These are phyloP conservation scores for Cordyceps farinosa DNA, from an alignment of 2,329 filamentous ascomycete genomes.

Conservation along the genomic window DNA sequence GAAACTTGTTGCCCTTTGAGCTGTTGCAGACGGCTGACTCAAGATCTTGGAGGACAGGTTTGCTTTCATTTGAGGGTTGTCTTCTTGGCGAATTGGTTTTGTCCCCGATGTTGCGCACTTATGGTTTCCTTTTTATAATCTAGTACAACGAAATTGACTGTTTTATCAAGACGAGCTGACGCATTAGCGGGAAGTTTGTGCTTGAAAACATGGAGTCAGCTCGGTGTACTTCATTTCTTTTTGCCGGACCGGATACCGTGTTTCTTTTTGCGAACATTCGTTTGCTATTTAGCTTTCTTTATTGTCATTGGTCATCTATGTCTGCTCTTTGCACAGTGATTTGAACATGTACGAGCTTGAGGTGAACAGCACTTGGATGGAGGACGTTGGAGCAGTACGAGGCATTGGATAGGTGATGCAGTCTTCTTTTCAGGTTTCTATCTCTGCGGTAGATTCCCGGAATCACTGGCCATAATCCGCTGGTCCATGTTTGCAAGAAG, in stretches of 20 bases:
- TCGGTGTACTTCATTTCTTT: constrained; percentile 15
- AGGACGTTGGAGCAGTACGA: not conserved
- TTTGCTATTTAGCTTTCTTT: constrained; percentile 15
- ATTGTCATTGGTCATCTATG: constrained; percentile 5
- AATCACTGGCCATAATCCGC: not conserved
- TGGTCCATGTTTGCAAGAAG: not conserved
- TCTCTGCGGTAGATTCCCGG: not conserved
- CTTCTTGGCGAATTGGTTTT: constrained; percentile 19
- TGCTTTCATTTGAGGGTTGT: constrained; percentile 18
- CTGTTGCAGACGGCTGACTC: constrained; percentile 15
- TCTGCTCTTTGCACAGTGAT: not conserved
- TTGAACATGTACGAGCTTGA: not conserved
- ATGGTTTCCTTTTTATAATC: constrained; percentile 19
- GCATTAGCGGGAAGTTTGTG: constrained; percentile 2
- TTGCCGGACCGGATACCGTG: constrained; percentile 4
- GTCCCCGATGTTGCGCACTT: constrained; percentile 18
- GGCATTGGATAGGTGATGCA: not conserved
- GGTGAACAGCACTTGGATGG: not conserved
- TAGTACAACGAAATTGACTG: constrained; percentile 19
- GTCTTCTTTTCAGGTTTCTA: not conserved
- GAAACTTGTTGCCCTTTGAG: constrained; percentile 10
- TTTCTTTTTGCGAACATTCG: constrained; percentile 10
- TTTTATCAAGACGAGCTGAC: constrained; percentile 9
- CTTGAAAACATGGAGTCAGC: constrained; percentile 8
- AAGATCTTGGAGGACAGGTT: constrained; percentile 18